Evolutionary conservation across 1,284 basidiomycete genomes (phyloP).

Genomic region (Pseudozyma tsukubaensis): DNA sequence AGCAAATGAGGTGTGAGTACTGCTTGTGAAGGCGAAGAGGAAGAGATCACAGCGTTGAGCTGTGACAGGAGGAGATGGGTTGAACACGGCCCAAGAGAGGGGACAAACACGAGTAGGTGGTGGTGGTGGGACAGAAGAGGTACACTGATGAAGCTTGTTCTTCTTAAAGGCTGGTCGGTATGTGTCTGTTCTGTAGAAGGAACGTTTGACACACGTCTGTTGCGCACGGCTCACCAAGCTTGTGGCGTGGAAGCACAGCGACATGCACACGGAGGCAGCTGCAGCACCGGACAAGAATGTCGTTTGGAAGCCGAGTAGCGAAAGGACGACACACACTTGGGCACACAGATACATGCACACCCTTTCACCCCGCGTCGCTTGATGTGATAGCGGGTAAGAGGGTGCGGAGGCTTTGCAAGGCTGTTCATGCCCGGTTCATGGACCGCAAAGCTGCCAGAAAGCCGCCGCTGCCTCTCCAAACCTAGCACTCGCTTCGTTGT

Average conservation of each 20-base stretch:
- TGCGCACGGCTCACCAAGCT: slow-evolving; percentile 8
- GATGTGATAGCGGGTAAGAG: no score
- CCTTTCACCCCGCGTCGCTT: no score
- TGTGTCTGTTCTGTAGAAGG: no score
- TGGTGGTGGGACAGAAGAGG: slow-evolving; percentile 12
- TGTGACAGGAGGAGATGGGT: slow-evolving; percentile 22
- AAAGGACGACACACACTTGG: neutral
- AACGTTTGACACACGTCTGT: neutral
- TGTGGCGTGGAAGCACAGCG: neutral
- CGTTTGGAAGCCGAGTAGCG: neutral
- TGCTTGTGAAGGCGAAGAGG: no score
- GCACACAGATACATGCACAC: no score
- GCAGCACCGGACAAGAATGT: neutral
- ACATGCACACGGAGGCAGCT: slow-evolving; percentile 6
- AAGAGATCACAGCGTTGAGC: slow-evolving; percentile 39
- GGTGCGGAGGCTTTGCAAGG: no score
- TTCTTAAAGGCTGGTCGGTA: slow-evolving; percentile 23
- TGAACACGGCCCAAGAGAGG: slow-evolving; percentile 23
- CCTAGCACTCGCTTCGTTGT: no score
- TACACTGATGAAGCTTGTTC: neutral
- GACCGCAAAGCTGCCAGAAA: neutral
- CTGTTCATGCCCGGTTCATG: no score
- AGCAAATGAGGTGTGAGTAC: no score
- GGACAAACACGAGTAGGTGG: slow-evolving; percentile 20
- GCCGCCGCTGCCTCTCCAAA: no score